These are phyloP conservation scores for Retiboletus fuscus DNA, from an alignment of 1,284 basidiomycete species.

Conservation along the genomic window DNA sequence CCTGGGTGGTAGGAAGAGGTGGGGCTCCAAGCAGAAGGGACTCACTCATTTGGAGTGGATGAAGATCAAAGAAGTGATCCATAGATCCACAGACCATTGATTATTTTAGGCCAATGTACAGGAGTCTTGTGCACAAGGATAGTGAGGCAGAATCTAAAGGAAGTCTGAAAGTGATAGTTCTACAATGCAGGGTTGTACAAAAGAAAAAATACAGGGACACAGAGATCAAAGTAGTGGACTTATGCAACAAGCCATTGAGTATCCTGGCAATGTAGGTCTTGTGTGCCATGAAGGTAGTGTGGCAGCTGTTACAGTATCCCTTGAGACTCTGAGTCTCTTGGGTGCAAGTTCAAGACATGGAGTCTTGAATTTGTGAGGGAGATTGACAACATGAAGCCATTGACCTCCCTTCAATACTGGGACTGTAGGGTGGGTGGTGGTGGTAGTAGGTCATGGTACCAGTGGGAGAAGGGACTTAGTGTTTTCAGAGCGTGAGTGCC, in stretches of 20 bases:
- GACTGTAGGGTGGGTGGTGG: too few species aligned
- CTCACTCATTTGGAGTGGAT: too few species aligned
- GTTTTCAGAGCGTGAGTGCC: not conserved
- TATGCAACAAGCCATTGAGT: not conserved
- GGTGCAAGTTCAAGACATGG: not conserved
- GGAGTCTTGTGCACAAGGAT: not conserved
- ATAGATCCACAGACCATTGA: too few species aligned
- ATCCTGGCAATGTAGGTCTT: not conserved
- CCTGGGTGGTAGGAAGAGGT: too few species aligned
- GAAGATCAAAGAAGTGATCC: not conserved
- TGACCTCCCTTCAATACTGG: not conserved
- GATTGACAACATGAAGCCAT: not conserved
- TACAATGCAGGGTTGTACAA: not conserved
- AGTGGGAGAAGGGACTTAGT: too few species aligned
- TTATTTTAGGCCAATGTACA: not conserved
- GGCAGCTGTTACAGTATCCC: too few species aligned
- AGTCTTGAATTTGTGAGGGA: constrained; percentile 1
- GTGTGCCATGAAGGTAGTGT: not conserved
- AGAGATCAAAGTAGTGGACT: not conserved
- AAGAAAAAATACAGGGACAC: too few species aligned
- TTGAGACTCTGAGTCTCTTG: constrained; percentile 4
- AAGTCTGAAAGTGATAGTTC: not conserved
- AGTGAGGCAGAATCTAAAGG: not conserved
- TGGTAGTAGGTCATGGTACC: too few species aligned
- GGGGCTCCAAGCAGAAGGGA: too few species aligned